Base-by-base conservation (phyloP, 768 basidiomycete species). In the Termitomyces sp. region DNA sequence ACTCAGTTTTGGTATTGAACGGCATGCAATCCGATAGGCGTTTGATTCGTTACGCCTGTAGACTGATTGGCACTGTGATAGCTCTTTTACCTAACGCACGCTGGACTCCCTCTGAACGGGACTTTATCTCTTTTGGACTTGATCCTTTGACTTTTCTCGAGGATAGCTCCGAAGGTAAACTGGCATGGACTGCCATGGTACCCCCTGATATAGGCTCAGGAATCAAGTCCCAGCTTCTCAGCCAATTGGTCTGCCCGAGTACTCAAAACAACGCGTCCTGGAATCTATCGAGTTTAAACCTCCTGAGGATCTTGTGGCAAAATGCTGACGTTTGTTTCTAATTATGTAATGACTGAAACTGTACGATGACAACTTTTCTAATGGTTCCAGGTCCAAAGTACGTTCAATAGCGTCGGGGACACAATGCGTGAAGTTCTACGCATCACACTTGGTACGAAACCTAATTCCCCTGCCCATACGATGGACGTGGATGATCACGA, bases 271-370 rank as follows among this genome's bases (percentile, higher is more conserved):
- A 56, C 50, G 54, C 53, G 38, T 51, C 50, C 15, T 50, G 50
- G 40, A 53, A 56, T 26, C 58, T 63, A 38, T 51, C 68, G 42
- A 71, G 77, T 55, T 66, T 71, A 17, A 68, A 70, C 41, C 71
- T 92, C 23, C 80, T 88, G 49, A 73, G 75, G 30, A 66, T 79
- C 8, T 67, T 93, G 26, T 92, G 91, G 83, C 82, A 82, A 57
- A 82, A 80, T 57, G 63, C 75, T 44, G 89, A 91, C 62, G 92
- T 93, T 61, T 64, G 82, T 75, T 38, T 54, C 19, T 44, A 23
- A 51, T 38, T 0, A 19, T 35, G 43, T 47, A 15, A 19, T 33
- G 19, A 28, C 28, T 44, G 50, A 33, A 23, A 12, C n/a, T 3
- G 12, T 37, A 50, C n/a, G 44, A 26, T 11, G 50, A 40, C 19